Base-by-base conservation (phyloP, 192 early-diverging fungal species). In the Bifiguratus adelaidae region DNA sequence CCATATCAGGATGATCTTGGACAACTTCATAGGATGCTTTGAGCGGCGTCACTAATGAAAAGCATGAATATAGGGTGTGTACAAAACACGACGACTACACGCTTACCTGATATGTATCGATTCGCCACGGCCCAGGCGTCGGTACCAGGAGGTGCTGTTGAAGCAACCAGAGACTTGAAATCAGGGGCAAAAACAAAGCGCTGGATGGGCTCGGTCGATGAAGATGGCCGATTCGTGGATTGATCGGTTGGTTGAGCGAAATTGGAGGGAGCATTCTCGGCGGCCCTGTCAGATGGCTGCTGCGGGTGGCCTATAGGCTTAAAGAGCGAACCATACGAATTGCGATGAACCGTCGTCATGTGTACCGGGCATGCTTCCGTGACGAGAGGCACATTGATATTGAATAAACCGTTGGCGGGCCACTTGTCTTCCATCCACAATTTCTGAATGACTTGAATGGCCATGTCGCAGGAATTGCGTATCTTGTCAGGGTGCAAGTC, bases 311-410 rank as follows among this genome's bases (percentile, higher is more conserved):
- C n/a, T n/a, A n/a, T n/a, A n/a, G n/a, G n/a, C n/a, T 46, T 35
- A 23, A 58, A 58, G 25, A 58, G 19, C 32, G 43, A 51, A 19
- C 56, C 56, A 33, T 52, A 58, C 2, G 22, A 30, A 7, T 40
- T 47, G 16, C 41, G 19, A 9, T 55, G 33, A 21, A 61, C 30
- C 15, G 8, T 43, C 13, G 59, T 61, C 16, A 61, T 13, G 25
- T 61, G 30, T 13, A 55, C 41, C 28, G 53, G 53, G 22, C 52
- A 58, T 1, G 32, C 49, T 23, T 41, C 22, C 2, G 49, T 53
- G 2, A 64, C 46, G 42, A 70, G 30, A n/a, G 68, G 68, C 9
- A 70, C 54, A 36, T 70, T 70, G 27, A 70, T 43, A 16, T 70
- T 70, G 32, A 55, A 70, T 6, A 70, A 40, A 2, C 52, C 65